phyloP scores from a whole-genome alignment of 108 stramenopile genomes.

The Phaeodactylum tricornutum region DNA sequence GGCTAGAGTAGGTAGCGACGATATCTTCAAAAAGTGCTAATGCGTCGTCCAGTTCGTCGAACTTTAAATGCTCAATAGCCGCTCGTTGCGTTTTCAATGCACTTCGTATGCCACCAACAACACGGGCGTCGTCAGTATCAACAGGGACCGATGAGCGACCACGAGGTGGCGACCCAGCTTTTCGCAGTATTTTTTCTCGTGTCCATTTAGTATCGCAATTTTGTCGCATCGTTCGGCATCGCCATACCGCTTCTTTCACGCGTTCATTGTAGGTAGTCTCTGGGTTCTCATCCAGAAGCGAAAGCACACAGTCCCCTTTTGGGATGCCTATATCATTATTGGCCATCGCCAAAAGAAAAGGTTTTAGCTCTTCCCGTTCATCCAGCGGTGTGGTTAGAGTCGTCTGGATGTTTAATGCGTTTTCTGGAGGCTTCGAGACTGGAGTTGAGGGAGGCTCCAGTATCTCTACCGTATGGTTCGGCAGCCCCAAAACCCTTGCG shows the following conservation, averaged over 20 bases:
- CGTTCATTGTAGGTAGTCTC: conserved; percentile 20
- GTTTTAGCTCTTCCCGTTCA: no score
- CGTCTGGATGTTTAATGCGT: no score
- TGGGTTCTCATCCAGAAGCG: conserved; percentile 25
- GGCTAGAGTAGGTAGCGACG: conserved; percentile 21
- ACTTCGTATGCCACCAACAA: conserved; percentile 9
- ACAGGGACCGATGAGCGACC: conserved; percentile 14
- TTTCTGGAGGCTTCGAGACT: no score
- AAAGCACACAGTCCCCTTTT: conserved; percentile 38
- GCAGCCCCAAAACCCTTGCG: no score
- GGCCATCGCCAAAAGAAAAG: no score
- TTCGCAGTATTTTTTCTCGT: not conserved
- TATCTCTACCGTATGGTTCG: no score
- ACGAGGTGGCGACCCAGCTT: not conserved
- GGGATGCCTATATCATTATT: conserved; percentile 33
- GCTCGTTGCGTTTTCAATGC: conserved; percentile 15
- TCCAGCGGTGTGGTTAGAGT: no score
- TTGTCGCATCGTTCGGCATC: conserved; percentile 22
- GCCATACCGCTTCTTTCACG: conserved; percentile 27
- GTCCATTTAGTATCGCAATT: conserved; percentile 10
- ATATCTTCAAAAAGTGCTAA: conserved; percentile 32
- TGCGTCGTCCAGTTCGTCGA: conserved; percentile 35
- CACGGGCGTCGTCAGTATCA: conserved; percentile 18
- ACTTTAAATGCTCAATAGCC: conserved; percentile 23
- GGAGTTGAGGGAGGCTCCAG: no score